phyloP scores from a whole-genome alignment of 179 eudicot species.

The Beta corolliflora region DNA sequence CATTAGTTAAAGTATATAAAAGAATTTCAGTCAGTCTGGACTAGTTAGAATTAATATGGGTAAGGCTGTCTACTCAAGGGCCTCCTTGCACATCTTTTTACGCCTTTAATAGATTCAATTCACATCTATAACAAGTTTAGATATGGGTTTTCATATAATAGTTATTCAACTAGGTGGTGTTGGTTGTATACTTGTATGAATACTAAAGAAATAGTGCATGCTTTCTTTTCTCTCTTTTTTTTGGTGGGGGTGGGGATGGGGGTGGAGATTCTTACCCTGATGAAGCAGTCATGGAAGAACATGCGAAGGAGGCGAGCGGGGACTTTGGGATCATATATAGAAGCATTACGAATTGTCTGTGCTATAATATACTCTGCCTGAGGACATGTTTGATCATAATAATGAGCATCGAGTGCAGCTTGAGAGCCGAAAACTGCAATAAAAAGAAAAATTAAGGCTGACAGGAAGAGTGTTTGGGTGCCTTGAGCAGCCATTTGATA shows the following conservation, averaged over 20 bases:
- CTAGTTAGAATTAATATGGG: not conserved
- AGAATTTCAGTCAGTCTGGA: not conserved
- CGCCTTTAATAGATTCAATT: too few species aligned
- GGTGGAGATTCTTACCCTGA: constrained; percentile 46
- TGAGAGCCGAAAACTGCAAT: constrained; percentile 26
- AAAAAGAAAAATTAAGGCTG: constrained; percentile 25
- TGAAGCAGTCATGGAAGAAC: constrained; percentile 81
- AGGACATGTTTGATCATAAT: constrained; percentile 67
- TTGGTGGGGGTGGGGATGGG: not conserved
- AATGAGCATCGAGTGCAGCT: constrained; percentile 50
- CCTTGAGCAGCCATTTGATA: constrained; percentile 30
- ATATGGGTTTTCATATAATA: too few species aligned
- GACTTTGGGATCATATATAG: constrained; percentile 58
- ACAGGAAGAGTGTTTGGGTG: constrained; percentile 9
- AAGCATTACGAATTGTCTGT: constrained; percentile 51
- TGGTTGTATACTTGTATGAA: not conserved
- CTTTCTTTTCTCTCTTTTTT: not conserved
- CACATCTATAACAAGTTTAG: too few species aligned
- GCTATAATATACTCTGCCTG: constrained; percentile 55
- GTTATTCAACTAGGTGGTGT: not conserved
- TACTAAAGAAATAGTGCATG: not conserved
- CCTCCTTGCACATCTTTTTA: not conserved
- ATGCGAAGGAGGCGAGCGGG: constrained; percentile 73
- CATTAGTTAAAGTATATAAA: not conserved
- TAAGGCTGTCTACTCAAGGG: too few species aligned